Base-by-base conservation (phyloP, 768 basidiomycete genomes). In the Sarcodon aspratus region DNA sequence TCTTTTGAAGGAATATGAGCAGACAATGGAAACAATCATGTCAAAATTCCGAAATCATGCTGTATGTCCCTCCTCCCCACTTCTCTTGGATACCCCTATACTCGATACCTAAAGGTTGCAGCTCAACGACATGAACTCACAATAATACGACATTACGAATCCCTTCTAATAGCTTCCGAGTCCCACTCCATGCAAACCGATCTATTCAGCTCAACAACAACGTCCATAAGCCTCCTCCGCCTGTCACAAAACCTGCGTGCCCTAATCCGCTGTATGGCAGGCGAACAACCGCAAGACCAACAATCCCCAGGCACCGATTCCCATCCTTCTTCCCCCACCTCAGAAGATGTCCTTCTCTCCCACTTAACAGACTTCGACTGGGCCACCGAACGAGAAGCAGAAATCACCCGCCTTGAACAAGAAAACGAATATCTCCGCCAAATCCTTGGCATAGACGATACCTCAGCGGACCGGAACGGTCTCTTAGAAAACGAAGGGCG, bases 11-110 rank as follows among this genome's bases (percentile, higher is more conserved):
- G 96, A 99, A 64, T 95, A 98, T 61, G 94, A 98, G 63, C 72
- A 73, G 48, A 96, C 94, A 3, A 76, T 99, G 71, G 94, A 97
- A 57, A 93, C 82, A 31, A 88, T 98, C 61, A 98, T 99, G 96
- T 69, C 80, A 46, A 97, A 97, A 66, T 97, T 98, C 63, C 76
- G 94, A 51, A 84, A 82, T 50, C 85, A 97, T 60, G 82, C 90
- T 10, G 93, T 95, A 58, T 59, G 89, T 74, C 15, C 44, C 44
- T 18, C 31, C 11, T 33, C 40, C 40, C 7, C 11, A 5, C 51
- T 42, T 47, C 38, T 38, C 33, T 43, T 37, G 36, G 17, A 48
- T 45, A 52, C 47, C 51, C 33, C n/a, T 33, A 52, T 47, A 45
- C 44, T 33, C 50, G 45, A 51, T 48, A 31, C 34, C n/a, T 10